Base-by-base conservation (phyloP, 2,329 filamentous ascomycete species). In the Pseudogymnoascus verrucosus region DNA sequence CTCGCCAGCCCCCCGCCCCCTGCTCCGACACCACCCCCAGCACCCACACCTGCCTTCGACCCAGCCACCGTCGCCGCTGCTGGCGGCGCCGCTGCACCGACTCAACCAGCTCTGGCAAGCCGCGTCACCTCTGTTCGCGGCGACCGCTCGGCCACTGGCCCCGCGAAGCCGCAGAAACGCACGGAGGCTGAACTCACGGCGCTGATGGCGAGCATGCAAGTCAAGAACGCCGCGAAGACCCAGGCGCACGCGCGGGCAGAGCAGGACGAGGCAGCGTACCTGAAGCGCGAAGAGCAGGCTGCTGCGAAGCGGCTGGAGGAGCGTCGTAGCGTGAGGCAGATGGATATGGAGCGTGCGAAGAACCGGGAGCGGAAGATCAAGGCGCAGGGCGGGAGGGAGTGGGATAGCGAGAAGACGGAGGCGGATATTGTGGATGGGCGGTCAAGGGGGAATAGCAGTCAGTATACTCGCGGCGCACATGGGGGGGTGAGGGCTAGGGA, bases 221-320 rank as follows among this genome's bases (percentile, higher is more conserved):
- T 86, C 67, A 83, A 86, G 64, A 88, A 87, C 62, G 82, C 81
- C 5, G 79, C 82, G 60, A 78, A 84, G 12, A 79, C 80, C 7
- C 84, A 83, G 7, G 84, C 84, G 0, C 85, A 89, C 70, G 83
- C 82, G 1, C 80, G 85, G 26, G 85, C 85, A n/a, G 84, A 89
- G 75, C 85, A 84, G n/a, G 87, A 89, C 67, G 80, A 83, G 62
- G 85, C 84, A 2, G 82, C 81, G 0, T 89, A 87, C 71, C 79
- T 85, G 44, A 80, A 85, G 64, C 80, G 85, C n/a, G 86, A 89
- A 70, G 81, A 82, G 36, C 75, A 84, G 8, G 81, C 84, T 0
- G 80, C 80, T 21, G 78, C 81, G 67, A 80, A 84, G 63, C 76
- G 81, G 63, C 79, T 80, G 61, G 77, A 75, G 28, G 57, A 60